These are phyloP conservation scores for Claviceps arundinis DNA, from an alignment of 2,329 filamentous ascomycete genomes.

Conservation along the genomic window DNA sequence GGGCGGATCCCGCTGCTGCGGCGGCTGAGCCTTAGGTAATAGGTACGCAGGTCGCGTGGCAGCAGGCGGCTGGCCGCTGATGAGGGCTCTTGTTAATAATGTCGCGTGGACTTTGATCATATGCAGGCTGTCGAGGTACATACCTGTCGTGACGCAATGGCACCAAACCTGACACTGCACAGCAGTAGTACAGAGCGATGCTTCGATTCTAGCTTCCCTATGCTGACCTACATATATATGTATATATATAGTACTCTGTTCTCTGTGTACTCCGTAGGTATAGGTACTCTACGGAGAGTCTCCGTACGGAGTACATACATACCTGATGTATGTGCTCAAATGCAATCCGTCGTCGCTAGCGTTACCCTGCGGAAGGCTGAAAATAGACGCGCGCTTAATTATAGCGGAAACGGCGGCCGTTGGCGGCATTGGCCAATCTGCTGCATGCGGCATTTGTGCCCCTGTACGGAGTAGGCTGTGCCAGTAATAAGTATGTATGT, in stretches of 20 bases:
- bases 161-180: not conserved
- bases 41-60: not conserved
- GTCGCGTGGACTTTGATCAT: too few relatives aligned
- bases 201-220: too few relatives aligned
- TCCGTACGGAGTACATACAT: too few relatives aligned
- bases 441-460: not conserved
- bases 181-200: not conserved
- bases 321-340: not conserved
- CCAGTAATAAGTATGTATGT: too few relatives aligned
- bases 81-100: not conserved
- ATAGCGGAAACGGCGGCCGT: not conserved
- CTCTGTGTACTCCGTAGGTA: too few relatives aligned
- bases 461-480: too few relatives aligned
- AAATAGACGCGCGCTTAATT: conserved; percentile 7
- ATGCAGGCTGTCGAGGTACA: too few relatives aligned
- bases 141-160: not conserved
- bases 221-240: too few relatives aligned
- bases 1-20: not conserved
- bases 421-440: not conserved
- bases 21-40: too few relatives aligned
- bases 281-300: too few relatives aligned
- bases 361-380: too few relatives aligned
- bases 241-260: too few relatives aligned
- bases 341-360: not conserved
- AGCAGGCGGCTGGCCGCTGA: not conserved